These are phyloP conservation scores for Ceratocystis alfenasii DNA, from an alignment of 2,329 filamentous ascomycete species.

Conservation along the genomic window DNA sequence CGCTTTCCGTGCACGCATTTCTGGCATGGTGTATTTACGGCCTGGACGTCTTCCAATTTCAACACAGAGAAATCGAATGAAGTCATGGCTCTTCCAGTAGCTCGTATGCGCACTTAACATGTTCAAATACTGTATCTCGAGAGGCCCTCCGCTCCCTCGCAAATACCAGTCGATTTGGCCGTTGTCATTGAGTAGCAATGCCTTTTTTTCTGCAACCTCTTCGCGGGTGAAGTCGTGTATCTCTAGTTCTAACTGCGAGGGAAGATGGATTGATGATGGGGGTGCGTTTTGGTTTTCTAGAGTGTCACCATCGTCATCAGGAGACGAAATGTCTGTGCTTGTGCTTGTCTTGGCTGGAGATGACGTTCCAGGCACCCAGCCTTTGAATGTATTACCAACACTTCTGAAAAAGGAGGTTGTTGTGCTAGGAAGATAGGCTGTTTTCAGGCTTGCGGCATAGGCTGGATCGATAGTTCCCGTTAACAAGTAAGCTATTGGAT, in stretches of 20 bases:
- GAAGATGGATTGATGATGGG: slow-evolving; percentile 36
- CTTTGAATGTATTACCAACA: slow-evolving; percentile 50
- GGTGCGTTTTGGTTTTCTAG: neutral
- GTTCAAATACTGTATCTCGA: slow-evolving; percentile 93
- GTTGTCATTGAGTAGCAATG: slow-evolving; percentile 83
- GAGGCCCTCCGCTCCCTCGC: slow-evolving; percentile 66
- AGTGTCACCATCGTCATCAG: neutral
- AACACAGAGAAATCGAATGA: slow-evolving; percentile 78
- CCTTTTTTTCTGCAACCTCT: slow-evolving; percentile 81
- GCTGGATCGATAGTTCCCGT: slow-evolving; percentile 78
- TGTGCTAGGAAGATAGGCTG: slow-evolving; percentile 66
- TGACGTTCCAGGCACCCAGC: slow-evolving; percentile 43
- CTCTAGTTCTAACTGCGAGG: slow-evolving; percentile 72
- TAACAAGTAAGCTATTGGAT: slow-evolving; percentile 78
- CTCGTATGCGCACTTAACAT: slow-evolving; percentile 93
- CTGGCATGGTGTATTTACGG: slow-evolving; percentile 44
- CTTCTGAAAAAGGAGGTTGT: slow-evolving; percentile 53
- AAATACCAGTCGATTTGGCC: slow-evolving; percentile 90
- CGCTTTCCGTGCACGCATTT: slow-evolving; percentile 47
- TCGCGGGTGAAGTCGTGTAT: slow-evolving; percentile 90
- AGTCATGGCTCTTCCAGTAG: slow-evolving; percentile 81
- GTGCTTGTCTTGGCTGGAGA: neutral
- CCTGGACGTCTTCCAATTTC: slow-evolving; percentile 72
- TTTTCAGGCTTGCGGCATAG: slow-evolving; percentile 66
- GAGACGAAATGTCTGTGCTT: neutral